These are phyloP conservation scores for Eucalyptus tenuipes DNA, from an alignment of 345 rosid species.

Conservation along the genomic window DNA sequence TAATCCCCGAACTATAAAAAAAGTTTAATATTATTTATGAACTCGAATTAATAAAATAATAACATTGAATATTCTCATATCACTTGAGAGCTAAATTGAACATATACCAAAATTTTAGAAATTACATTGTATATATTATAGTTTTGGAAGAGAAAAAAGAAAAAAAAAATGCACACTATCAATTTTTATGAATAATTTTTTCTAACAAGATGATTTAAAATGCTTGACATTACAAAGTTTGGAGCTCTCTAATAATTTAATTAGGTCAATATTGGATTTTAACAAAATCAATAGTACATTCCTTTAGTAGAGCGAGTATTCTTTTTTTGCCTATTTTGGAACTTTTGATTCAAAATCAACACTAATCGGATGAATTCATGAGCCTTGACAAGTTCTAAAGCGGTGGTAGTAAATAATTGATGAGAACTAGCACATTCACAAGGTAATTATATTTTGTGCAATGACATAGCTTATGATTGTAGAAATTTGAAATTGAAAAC, in stretches of 20 bases:
- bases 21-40: no score
- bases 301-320: neutral
- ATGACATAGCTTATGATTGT: neutral
- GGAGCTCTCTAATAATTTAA: neutral
- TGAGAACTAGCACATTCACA: neutral
- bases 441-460: neutral
- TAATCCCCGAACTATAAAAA: neutral
- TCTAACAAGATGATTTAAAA: neutral
- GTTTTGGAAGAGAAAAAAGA: neutral
- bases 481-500: neutral
- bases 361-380: neutral
- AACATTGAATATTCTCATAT: neutral
- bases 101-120: neutral
- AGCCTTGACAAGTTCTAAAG: neutral
- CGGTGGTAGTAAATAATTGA: no score
- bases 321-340: neutral
- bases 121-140: no score
- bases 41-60: neutral
- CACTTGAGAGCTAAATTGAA: no score
- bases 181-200: no score
- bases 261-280: neutral
- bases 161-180: neutral
- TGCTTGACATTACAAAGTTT: neutral
- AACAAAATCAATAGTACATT: neutral
- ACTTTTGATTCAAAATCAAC: no score